phyloP scores from a whole-genome alignment of 352 stramenopile species.

The Phytophthora capsici region DNA sequence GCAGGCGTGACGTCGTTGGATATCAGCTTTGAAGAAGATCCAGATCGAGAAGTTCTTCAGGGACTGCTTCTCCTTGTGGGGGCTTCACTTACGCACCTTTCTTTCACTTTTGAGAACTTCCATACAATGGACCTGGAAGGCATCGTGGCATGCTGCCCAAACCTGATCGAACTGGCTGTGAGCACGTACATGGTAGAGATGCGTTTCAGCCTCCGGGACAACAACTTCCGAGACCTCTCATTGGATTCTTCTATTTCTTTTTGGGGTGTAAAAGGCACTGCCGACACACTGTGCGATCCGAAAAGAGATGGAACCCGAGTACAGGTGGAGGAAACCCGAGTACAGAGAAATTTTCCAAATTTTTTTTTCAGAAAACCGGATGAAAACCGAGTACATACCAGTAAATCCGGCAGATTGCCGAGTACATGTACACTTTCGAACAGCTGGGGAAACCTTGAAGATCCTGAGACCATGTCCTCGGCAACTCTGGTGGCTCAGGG shows the following conservation, averaged over 20 bases:
- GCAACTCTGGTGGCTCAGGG: too few species aligned
- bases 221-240: constrained; percentile 26
- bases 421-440: too few species aligned
- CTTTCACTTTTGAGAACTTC: constrained; percentile 27
- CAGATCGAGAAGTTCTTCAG: constrained; percentile 18
- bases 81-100: constrained; percentile 26
- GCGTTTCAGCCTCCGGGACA: constrained; percentile 23
- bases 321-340: too few species aligned
- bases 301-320: too few species aligned
- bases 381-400: too few species aligned
- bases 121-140: constrained; percentile 19
- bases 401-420: too few species aligned
- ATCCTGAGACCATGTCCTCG: too few species aligned
- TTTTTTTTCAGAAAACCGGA: too few species aligned
- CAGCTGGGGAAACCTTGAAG: too few species aligned
- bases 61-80: constrained; percentile 30
- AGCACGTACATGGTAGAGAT: constrained; percentile 27
- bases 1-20: constrained; percentile 28
- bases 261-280: constrained; percentile 8
- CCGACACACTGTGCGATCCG: constrained; percentile 13
- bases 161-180: constrained; percentile 29
- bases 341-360: too few species aligned
- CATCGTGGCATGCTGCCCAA: constrained; percentile 32
- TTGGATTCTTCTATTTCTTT: constrained; percentile 9
- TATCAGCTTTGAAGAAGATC: constrained; percentile 32